A percentile compares a stretch with the other conserved stretches of the same genome.
These are phyloP conservation scores for Aspergillus biplanus DNA, from an alignment of 495 filamentous ascomycete species.

Conservation along the genomic window DNA sequence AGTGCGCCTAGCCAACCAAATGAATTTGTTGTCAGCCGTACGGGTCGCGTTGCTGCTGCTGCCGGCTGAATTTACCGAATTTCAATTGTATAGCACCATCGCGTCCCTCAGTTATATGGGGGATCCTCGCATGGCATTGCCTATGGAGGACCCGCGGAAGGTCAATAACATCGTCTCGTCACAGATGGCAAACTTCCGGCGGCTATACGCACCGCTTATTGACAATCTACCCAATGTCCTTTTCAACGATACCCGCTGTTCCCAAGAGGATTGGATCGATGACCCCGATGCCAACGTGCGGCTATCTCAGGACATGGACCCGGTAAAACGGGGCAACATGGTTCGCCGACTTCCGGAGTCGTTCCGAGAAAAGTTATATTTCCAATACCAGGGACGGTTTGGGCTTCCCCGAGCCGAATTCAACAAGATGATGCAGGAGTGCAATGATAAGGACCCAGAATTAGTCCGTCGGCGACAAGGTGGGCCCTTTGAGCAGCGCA, in stretches of 20 bases:
- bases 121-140: conserved; percentile 88
- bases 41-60: conserved; percentile 87
- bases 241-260: conserved; percentile 72
- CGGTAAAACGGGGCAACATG: conserved; percentile 89
- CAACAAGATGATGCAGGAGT: conserved; percentile 79
- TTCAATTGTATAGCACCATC: conserved; percentile 85
- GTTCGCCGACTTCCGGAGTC: conserved; percentile 85
- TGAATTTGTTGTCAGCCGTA: conserved; percentile 89
- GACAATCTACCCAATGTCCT: conserved; percentile 84
- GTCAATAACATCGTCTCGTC: conserved; percentile 90
- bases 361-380: conserved; percentile 89
- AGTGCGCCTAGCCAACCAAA: conserved; percentile 90
- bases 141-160: conserved; percentile 89
- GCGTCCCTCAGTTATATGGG: conserved; percentile 91
- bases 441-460: conserved; percentile 62
- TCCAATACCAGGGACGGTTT: conserved; percentile 89
- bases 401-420: conserved; percentile 83
- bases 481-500: conserved; percentile 81
- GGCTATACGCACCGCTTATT: conserved; percentile 86
- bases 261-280: conserved; percentile 64
- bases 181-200: conserved; percentile 88
- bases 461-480: conserved; percentile 75
- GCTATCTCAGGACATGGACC: conserved; percentile 89
- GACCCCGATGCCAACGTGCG: conserved; percentile 62
- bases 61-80: conserved; percentile 81